Evolutionary conservation across 192 early-diverging fungal genomes (phyloP), one percentile per base, ranked within the genome.

Genomic region (Dimargaris verticillata): DNA sequence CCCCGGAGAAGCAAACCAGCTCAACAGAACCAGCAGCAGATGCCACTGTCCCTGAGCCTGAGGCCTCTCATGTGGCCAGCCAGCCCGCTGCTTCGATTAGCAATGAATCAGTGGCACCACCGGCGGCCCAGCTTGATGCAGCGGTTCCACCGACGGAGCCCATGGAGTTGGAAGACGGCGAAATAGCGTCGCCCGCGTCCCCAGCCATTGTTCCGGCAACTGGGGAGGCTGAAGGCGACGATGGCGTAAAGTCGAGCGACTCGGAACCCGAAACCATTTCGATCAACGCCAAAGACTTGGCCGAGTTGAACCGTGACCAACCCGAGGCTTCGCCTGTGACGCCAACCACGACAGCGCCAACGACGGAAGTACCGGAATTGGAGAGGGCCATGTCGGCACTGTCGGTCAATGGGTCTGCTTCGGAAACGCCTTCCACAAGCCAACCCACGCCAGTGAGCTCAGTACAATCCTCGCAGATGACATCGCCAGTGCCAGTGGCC

Each of bases 21-120:
- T 44, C 53, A 28, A 64, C 60, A 62, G 47, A 3, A 28, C 63
- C 64, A 17, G 22, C 47, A 14, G 9, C 53, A 46, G 63, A 58
- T 44, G n/a, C 25, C 17, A 26, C 51, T 17, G 61, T 9, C 47
- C 22, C 62, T 3, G 57, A 63, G 61, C 70, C 68, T 29, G 68
- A 69, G 22, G 68, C 71, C 61, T 53, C 63, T 42, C 26, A 47
- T 17, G 66, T 63, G 45, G 52, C 69, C 54, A 66, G 61, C 26
- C 62, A 66, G 61, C 59, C 77, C 57, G 57, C 63, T 28, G 54
- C 43, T 50, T 64, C 65, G 50, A 68, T 65, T 28, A 68, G 54
- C 65, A 67, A 74, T 64, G 59, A 44, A 58, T 65, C 62, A 47
- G 70, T 66, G 49, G 61, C 42, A 11, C 53, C 69, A 62, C 51